phyloP scores from a whole-genome alignment of 169 alveolate species.

The Toxoplasma gondii region DNA sequence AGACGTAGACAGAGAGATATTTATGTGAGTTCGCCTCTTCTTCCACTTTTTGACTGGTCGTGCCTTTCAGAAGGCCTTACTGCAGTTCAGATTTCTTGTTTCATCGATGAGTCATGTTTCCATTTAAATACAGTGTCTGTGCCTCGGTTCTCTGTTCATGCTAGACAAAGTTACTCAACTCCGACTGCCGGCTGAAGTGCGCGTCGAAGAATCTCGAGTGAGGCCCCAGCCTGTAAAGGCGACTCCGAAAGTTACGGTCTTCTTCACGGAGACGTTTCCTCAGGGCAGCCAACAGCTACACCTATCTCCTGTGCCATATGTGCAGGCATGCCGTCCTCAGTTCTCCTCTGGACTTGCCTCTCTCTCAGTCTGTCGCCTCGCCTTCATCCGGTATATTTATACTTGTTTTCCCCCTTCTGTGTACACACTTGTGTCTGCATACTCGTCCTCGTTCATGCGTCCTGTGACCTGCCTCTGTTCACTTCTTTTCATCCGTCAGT shows the following conservation, averaged over 20 bases:
- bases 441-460: background rate
- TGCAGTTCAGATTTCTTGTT: too few species aligned
- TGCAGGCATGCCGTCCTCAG: too few species aligned
- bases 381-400: background rate
- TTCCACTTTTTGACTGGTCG: too few species aligned
- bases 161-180: conserved; percentile 62
- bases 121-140: background rate
- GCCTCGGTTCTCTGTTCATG: background rate
- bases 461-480: background rate
- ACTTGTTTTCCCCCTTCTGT: background rate
- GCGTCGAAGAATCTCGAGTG: conserved; percentile 44
- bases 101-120: too few species aligned
- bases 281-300: too few species aligned
- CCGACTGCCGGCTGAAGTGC: conserved; percentile 58
- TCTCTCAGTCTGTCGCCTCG: too few species aligned
- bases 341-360: too few species aligned
- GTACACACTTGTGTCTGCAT: too few species aligned
- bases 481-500: background rate
- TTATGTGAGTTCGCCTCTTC: too few species aligned
- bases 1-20: too few species aligned
- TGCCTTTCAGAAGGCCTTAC: too few species aligned
- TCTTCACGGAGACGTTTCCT: background rate
- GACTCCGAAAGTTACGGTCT: background rate
- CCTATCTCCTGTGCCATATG: too few species aligned
- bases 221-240: background rate